phyloP scores from a whole-genome alignment of 768 basidiomycete species.

The Tulasnella sp. region DNA sequence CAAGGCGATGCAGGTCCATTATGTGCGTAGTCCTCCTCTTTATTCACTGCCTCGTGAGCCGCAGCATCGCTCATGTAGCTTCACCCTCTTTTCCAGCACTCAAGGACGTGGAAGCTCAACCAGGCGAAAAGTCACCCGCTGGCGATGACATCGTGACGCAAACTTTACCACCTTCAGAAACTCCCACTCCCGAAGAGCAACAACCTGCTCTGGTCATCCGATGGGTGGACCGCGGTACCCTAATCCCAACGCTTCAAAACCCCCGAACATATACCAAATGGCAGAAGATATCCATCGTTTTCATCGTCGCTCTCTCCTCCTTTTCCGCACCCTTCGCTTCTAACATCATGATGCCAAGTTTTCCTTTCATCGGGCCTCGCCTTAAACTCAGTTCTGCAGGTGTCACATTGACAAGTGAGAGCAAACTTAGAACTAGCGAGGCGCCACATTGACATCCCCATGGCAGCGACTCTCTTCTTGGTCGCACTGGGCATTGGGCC shows the following conservation, averaged over 20 bases:
- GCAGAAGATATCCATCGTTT: slow-evolving; percentile 9
- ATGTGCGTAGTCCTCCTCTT: too few species aligned
- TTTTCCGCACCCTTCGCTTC: slow-evolving; percentile 14
- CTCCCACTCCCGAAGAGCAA: background rate
- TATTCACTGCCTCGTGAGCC: too few species aligned
- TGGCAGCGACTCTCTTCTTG: slow-evolving; percentile 8
- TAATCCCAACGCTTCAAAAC: slow-evolving; percentile 8
- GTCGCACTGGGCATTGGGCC: slow-evolving; percentile 10
- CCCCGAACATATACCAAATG: background rate
- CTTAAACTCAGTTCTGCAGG: background rate
- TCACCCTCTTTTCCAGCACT: too few species aligned
- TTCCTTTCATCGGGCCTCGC: slow-evolving; percentile 10
- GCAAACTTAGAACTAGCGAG: too few species aligned
- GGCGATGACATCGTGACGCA: too few species aligned
- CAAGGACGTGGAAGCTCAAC: too few species aligned
- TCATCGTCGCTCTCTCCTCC: background rate
- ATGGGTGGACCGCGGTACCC: slow-evolving; percentile 5
- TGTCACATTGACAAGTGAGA: slow-evolving; percentile 8
- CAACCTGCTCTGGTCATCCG: slow-evolving; percentile 1
- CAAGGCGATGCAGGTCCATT: too few species aligned
- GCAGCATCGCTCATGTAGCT: too few species aligned
- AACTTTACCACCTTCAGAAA: background rate
- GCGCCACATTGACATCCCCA: too few species aligned
- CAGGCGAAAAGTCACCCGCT: too few species aligned
- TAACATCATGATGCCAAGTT: slow-evolving; percentile 12